Base-by-base conservation (phyloP, 495 filamentous ascomycete species). In the Darksidea phi region DNA sequence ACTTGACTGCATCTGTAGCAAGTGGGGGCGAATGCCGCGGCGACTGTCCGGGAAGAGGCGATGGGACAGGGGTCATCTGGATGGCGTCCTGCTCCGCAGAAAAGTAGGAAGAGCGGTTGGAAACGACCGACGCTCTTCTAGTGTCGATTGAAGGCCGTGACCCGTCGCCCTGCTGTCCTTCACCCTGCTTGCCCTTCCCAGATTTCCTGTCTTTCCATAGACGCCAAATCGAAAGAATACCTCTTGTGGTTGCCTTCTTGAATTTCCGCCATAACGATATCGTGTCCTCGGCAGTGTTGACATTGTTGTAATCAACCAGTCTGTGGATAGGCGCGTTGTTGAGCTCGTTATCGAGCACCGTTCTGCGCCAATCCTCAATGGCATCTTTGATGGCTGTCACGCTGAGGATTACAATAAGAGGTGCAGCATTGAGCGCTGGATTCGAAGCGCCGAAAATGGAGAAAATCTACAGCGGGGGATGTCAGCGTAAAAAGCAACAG, bases 271-370 rank as follows among this genome's bases (percentile, higher is more conserved):
- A 99, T 41, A 84, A 15, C 7, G 87, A 89, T 45, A 99, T 81
- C 53, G 88, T 85, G 67, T 97, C 92, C 59, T 90, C 88, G 50
- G 85, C 85, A 25, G 90, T 89, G 61, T 99, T 99, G 67, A 97
- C 92, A 70, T 99, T 99, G 66, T 87, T 80, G 85, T 87, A 96
- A 56, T 91, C 88, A 0, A 90, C 74, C 26, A 99, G 77, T 26
- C 92, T 83, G 74, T 99, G 92, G 13, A 97, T 89, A 0, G 93
- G 88, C 13, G 95, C 93, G 67, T 99, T 97, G 77, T 99, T 99
- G 52, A 99, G 81, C 68, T 95, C 89, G 59, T 86, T 95, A 70
- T 99, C 95, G 18, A 96, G 85, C 21, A 91, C 80, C 1, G 91
- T 97, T 73, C 95, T 82, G 58, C 95, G 84, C 80, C 90, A 97